A percentile compares a stretch with the other conserved stretches of the same genome.
These are phyloP conservation scores for Pharus latifolius DNA, from an alignment of 176 grass and related monocot genomes.

Conservation along the genomic window DNA sequence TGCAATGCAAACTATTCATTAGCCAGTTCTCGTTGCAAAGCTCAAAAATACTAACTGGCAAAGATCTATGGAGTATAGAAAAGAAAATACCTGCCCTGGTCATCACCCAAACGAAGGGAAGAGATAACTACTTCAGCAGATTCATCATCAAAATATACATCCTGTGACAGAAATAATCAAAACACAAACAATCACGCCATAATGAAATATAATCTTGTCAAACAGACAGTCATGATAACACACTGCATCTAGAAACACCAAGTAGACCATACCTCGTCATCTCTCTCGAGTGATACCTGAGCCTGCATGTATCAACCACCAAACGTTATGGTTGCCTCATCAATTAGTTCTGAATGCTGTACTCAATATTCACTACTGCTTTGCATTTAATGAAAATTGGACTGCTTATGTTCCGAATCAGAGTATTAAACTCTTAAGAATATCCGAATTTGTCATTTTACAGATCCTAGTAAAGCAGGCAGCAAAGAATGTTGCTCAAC, in stretches of 20 bases:
- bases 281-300: constrained; percentile 65
- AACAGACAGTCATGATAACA: neutral
- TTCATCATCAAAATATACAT: constrained; percentile 99
- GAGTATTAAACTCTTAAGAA: neutral
- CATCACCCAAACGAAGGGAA: constrained; percentile 68
- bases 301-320: constrained; percentile 49
- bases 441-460: neutral
- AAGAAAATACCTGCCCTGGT: constrained; percentile 59
- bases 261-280: constrained; percentile 62
- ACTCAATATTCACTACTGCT: neutral
- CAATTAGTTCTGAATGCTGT: neutral
- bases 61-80: constrained; percentile 4
- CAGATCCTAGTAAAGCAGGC: too few relatives aligned
- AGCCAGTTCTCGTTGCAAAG: neutral
- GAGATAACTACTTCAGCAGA: constrained; percentile 91
- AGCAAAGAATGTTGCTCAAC: neutral
- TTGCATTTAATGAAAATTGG: neutral
- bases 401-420: neutral
- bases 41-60: neutral
- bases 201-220: neutral
- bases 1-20: constrained; percentile 43
- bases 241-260: constrained; percentile 4
- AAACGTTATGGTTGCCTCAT: constrained; percentile 10
- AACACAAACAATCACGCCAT: neutral
- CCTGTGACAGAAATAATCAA: constrained; percentile 28